These are phyloP conservation scores for Candida nemodendra DNA, from an alignment of 805 yeast species.

Conservation along the genomic window DNA sequence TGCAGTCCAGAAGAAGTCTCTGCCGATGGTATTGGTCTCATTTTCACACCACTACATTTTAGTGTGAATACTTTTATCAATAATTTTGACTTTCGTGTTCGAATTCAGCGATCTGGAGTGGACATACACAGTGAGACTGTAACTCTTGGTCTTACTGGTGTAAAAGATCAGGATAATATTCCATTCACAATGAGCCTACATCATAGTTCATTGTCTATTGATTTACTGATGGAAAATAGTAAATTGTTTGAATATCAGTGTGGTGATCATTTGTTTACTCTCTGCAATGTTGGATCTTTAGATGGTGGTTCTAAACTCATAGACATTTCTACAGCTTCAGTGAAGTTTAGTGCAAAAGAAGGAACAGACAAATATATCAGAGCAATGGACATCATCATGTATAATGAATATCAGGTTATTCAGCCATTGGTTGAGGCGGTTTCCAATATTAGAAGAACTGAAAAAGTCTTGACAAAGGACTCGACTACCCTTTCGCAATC, in stretches of 20 bases:
- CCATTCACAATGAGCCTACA: slow-evolving; percentile 23
- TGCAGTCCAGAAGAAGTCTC: neutral
- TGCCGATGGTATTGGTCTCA: too few species aligned
- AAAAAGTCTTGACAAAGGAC: neutral
- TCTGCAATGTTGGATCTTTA: slow-evolving; percentile 23
- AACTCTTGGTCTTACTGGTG: slow-evolving; percentile 16
- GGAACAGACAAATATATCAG: slow-evolving; percentile 23
- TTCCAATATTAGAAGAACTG: neutral
- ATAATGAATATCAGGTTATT: slow-evolving; percentile 25
- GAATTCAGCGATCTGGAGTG: slow-evolving; percentile 22
- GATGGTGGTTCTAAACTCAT: slow-evolving; percentile 23
- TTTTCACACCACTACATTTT: slow-evolving; percentile 16
- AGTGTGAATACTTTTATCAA: slow-evolving; percentile 20
- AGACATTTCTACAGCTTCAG: slow-evolving; percentile 13
- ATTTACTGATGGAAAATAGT: slow-evolving; percentile 8
- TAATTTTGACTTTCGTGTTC: slow-evolving; percentile 20
- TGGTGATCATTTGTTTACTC: slow-evolving; percentile 11
- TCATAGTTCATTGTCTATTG: slow-evolving; percentile 1
- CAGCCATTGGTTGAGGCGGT: slow-evolving; percentile 16
- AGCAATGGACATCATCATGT: slow-evolving; percentile 21
- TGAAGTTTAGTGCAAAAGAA: slow-evolving; percentile 16
- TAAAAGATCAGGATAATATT: slow-evolving; percentile 12
- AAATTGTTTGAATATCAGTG: slow-evolving; percentile 16
- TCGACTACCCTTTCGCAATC: too few species aligned
- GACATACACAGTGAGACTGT: slow-evolving; percentile 20